Conservation (phyloP, 306 rosid genomes). For the Cucumis hystrix region DNA sequence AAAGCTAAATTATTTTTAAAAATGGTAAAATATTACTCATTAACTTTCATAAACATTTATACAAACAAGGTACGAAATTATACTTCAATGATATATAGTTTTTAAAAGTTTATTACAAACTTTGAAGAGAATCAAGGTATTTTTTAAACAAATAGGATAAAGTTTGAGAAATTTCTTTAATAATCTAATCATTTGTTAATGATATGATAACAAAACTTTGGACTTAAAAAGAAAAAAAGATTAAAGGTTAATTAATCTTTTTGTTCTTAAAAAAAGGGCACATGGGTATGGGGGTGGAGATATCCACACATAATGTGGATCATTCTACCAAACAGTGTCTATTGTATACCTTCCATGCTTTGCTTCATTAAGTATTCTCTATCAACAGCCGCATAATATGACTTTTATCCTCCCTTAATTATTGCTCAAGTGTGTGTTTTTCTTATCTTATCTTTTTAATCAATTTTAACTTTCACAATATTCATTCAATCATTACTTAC, state of each 20-base stretch:
- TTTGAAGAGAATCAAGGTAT: no score
- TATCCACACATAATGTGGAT: background rate
- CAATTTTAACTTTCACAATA: background rate
- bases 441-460: background rate
- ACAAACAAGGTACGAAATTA: no score
- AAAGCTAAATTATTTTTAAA: no score
- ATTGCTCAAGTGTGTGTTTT: background rate
- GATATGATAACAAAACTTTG: background rate
- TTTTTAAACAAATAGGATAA: no score
- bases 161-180: no score
- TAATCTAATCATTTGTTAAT: background rate
- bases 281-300: background rate
- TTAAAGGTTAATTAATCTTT: background rate
- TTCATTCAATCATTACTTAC: background rate
- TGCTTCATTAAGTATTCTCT: background rate
- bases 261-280: background rate
- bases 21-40: no score
- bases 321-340: background rate
- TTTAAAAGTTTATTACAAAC: no score
- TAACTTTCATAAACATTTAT: no score
- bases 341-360: slow-evolving; percentile 1
- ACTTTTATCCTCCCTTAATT: slow-evolving; percentile 1
- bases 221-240: background rate
- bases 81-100: no score
- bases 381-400: background rate